A percentile compares a stretch with the other conserved stretches of the same genome.
Conservation (phyloP, 208 protist genomes). For the Trypanosomatidae sp. region DNA sequence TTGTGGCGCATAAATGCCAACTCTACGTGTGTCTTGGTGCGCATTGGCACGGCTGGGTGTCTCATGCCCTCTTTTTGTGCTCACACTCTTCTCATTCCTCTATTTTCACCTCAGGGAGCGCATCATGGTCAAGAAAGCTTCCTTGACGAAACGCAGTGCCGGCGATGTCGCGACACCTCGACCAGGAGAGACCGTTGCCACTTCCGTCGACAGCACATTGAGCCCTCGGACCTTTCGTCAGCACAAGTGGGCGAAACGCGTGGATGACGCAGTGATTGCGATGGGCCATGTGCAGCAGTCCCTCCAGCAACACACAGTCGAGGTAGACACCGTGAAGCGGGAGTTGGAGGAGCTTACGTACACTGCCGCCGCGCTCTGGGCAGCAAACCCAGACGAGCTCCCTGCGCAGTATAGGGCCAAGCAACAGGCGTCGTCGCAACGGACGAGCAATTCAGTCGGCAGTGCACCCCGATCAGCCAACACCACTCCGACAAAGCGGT, state of each 20-base stretch:
- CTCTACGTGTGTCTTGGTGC: neutral
- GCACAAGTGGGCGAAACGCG: constrained; percentile 20
- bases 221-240: constrained; percentile 14
- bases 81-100: neutral
- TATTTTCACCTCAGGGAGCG: neutral
- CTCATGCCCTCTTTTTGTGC: neutral
- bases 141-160: constrained; percentile 2
- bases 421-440: constrained; percentile 8
- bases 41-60: neutral
- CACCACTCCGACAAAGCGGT: constrained; percentile 5
- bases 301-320: constrained; percentile 16
- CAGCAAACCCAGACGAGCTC: constrained; percentile 15
- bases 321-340: constrained; percentile 12
- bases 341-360: constrained; percentile 16
- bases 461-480: constrained; percentile 1
- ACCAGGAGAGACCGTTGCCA: neutral
- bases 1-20: neutral
- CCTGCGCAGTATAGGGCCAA: constrained; percentile 20
- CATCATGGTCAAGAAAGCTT: constrained; percentile 17
- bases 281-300: constrained; percentile 25
- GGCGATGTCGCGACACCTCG: neutral
- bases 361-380: constrained; percentile 18
- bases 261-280: constrained; percentile 13
- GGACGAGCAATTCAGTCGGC: constrained; percentile 1
- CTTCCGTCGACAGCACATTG: neutral